Base-by-base conservation (phyloP, 176 grass and related monocot species). In the Pontederia paniculata region DNA sequence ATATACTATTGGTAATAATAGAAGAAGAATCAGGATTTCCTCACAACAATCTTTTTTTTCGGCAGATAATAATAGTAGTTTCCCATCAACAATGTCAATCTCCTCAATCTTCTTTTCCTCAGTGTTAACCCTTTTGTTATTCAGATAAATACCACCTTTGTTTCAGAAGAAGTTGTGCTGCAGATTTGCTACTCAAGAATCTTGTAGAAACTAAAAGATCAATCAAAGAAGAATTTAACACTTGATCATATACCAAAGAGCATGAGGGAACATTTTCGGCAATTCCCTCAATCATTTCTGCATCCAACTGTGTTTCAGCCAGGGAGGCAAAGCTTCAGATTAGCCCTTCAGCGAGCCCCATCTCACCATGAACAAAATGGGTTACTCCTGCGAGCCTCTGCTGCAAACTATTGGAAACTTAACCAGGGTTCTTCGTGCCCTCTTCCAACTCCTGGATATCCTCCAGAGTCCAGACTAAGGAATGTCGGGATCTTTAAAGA, bases 21-120 rank as follows among this genome's bases (percentile, higher is more conserved):
- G 57, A 70, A 69, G 12, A 87, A 14, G 13, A 75, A 59, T 89
- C 74, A 89, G 69, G 76, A 83, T 79, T 90, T 75, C 54, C 77
- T 89, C 60, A 97, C 70, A 65, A 91, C 86, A 80, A 91, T 98
- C 81, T 91, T 98, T 47, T 98, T 98, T 98, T 72, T 80, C 86
- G 14, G 93, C 83, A 78, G 86, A 98, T 66, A 98, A 73, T 46
- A 98, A 60, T 48, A 98, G 50, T 46, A 91, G 54, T 63, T 91
- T 98, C 10, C 83, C 93, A 45, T 91, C 80, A 80, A 93, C 71
- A 72, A 98, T 84, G 72, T 91, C 93, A 25, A 20, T 12, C 48
- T 72, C 72, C 47, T 84, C 83, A 18, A 98, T 58, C 18, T 64
- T 50, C 60, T 82, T 91, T 54, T 82, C 77, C 75, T 98, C 86